These are phyloP conservation scores for Takashimella koratensis DNA, from an alignment of 1,284 basidiomycete genomes.

Conservation along the genomic window DNA sequence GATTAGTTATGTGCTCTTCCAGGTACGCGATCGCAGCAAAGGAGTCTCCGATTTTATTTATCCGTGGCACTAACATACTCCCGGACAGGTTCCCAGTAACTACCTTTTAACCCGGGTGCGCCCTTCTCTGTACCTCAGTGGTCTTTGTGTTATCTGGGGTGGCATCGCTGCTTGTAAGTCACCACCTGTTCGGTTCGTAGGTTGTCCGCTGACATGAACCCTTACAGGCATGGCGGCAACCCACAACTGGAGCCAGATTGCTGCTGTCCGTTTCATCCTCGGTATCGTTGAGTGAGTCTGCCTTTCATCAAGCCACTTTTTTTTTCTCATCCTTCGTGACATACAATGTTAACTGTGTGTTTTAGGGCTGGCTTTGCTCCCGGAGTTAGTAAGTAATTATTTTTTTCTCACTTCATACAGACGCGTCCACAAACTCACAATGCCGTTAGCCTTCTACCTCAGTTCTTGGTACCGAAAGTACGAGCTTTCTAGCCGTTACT, in stretches of 20 bases:
- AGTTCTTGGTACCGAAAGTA: conserved; percentile 17
- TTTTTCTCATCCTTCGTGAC: background rate
- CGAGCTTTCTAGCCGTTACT: conserved; percentile 19
- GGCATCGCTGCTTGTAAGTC: conserved; percentile 31
- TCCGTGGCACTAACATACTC: conserved; percentile 23
- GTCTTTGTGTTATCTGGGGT: conserved; percentile 41
- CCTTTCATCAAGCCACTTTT: background rate
- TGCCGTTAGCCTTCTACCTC: conserved; percentile 25
- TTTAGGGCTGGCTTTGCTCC: conserved; percentile 38
- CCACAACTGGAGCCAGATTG: conserved; percentile 34
- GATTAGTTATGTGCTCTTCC: background rate
- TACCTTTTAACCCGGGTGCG: conserved; percentile 32
- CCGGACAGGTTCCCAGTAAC: conserved; percentile 42
- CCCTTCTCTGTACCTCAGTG: conserved; percentile 38
- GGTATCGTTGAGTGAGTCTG: conserved; percentile 17
- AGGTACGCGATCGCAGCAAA: no score
- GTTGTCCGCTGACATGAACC: background rate
- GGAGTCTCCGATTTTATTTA: conserved; percentile 27
- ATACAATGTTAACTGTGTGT: background rate
- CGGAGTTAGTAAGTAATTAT: conserved; percentile 19
- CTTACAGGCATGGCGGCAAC: conserved; percentile 30
- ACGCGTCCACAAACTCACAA: no score
- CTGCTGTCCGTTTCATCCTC: conserved; percentile 37
- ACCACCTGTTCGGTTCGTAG: background rate
- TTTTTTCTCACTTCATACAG: no score